Percentiles rank a stretch among this genome's conserved stretches.
Evolutionary conservation across 2,329 filamentous ascomycete genomes (phyloP).

Genomic region (Arachnomyces sp.): DNA sequence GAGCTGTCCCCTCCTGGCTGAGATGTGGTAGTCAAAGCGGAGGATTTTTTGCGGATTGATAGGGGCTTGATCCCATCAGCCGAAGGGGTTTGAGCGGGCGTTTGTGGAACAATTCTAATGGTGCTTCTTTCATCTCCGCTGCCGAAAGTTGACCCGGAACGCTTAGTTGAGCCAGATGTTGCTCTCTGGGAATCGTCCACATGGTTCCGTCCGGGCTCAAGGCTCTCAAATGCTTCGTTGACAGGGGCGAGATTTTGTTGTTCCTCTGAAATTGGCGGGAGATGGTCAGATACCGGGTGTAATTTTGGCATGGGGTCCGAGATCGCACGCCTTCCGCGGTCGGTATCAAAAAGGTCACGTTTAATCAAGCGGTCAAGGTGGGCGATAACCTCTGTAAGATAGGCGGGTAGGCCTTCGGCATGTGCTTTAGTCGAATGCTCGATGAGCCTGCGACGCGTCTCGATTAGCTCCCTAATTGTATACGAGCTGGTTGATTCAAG

Average conservation of each 20-base stretch:
- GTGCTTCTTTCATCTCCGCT: constrained; percentile 33
- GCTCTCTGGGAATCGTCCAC: constrained; percentile 7
- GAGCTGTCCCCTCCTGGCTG: too few species aligned
- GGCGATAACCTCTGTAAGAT: constrained; percentile 52
- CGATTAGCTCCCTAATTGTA: constrained; percentile 47
- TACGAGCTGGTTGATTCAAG: constrained; percentile 44
- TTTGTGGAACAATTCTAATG: constrained; percentile 48
- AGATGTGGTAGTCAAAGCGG: constrained; percentile 2
- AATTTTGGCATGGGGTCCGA: constrained; percentile 38
- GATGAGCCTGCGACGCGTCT: constrained; percentile 51
- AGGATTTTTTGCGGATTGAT: constrained; percentile 44
- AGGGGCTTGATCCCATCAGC: constrained; percentile 43
- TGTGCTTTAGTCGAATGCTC: constrained; percentile 40
- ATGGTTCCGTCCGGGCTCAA: constrained; percentile 7
- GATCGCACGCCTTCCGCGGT: constrained; percentile 29
- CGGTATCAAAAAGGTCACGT: constrained; percentile 23
- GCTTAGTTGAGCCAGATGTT: constrained; percentile 6
- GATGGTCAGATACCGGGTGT: constrained; percentile 16
- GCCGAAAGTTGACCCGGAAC: constrained; percentile 5
- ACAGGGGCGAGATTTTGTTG: not conserved
- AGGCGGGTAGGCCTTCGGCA: constrained; percentile 37
- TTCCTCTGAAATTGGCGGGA: constrained; percentile 11
- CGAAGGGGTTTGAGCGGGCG: constrained; percentile 36
- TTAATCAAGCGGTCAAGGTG: constrained; percentile 52
- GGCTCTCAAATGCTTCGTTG: not conserved